Evolutionary conservation across 75 land plant species (phyloP).

Genomic region (Chamaecyparis obtusa): DNA sequence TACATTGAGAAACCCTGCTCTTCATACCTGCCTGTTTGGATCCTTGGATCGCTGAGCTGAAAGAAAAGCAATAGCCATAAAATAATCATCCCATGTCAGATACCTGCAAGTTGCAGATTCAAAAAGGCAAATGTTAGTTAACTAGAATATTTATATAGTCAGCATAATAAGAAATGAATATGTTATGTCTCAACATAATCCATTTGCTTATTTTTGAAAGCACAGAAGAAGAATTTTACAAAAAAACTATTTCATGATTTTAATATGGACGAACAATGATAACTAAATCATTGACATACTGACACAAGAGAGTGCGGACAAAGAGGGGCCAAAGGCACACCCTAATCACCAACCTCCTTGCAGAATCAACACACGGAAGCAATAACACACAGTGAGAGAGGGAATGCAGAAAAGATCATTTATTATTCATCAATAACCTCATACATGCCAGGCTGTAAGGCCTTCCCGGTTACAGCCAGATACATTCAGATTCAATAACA

Average conservation of each 20-base stretch:
- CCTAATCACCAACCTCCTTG: no score
- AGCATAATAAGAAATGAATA: background rate
- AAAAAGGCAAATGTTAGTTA: background rate
- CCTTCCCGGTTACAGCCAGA: no score
- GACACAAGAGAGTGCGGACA: no score
- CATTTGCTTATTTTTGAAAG: background rate
- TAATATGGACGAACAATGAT: background rate
- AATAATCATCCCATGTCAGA: constrained; percentile 97
- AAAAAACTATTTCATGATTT: background rate
- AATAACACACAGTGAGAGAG: no score
- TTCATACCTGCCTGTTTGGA: constrained; percentile 85
- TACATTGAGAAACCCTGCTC: background rate
- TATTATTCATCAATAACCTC: no score
- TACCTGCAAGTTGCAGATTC: constrained; percentile 47
- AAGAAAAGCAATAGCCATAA: constrained; percentile 95
- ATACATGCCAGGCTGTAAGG: no score
- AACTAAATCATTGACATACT: background rate
- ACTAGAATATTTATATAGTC: background rate
- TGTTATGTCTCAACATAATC: background rate
- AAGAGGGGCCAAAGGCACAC: no score
- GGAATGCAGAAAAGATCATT: no score
- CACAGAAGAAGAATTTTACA: background rate
- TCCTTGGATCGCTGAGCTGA: constrained; percentile 96
- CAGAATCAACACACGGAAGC: no score
- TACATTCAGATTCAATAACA: no score